Evolutionary conservation across 345 rosid genomes (phyloP).

Genomic region (Moricandia moricandioides): DNA sequence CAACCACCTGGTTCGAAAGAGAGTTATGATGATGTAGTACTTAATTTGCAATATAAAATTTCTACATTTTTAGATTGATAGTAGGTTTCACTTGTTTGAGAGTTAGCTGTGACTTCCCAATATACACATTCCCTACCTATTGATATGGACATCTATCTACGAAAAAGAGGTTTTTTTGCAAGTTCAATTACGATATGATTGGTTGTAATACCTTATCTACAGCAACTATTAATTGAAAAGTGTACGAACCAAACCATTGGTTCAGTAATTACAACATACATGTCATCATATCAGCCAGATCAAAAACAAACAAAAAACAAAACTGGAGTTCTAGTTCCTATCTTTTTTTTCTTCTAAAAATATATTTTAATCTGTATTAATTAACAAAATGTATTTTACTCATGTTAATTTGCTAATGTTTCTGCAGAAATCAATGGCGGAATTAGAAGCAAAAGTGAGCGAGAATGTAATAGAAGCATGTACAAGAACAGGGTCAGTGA

Average conservation of each 20-base stretch:
- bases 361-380: neutral
- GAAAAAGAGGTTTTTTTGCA: neutral
- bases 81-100: slow-evolving; percentile 4
- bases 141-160: slow-evolving; percentile 22
- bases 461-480: slow-evolving; percentile 85
- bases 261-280: neutral
- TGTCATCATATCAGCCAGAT: neutral
- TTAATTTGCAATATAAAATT: neutral
- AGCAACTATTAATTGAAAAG: slow-evolving; percentile 8
- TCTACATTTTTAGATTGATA: neutral
- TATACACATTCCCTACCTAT: slow-evolving; percentile 17
- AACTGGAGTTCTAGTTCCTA: neutral
- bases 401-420: neutral
- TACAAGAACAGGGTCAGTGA: slow-evolving; percentile 63
- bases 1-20: slow-evolving; percentile 11
- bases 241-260: neutral
- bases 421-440: slow-evolving; percentile 38
- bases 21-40: neutral
- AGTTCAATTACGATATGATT: slow-evolving; percentile 5
- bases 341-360: neutral
- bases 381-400: neutral
- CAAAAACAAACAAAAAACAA: neutral
- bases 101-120: slow-evolving; percentile 5
- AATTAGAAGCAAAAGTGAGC: slow-evolving; percentile 55
- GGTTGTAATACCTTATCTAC: neutral